Conservation (phyloP, 352 stramenopile species). For the Phytophthora rubi region DNA sequence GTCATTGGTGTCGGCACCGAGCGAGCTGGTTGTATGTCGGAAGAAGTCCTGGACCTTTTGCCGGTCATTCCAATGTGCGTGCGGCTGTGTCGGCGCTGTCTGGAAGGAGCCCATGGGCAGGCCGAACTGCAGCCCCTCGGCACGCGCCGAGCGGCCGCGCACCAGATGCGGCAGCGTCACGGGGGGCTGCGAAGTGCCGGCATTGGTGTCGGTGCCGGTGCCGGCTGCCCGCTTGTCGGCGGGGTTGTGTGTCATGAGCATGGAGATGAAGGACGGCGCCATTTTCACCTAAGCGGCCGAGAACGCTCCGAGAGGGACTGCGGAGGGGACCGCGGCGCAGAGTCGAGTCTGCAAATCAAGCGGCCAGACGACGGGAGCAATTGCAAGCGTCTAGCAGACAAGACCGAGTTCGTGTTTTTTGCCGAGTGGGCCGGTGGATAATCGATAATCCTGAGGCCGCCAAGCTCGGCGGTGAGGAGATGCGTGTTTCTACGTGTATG, state of each 20-base stretch:
- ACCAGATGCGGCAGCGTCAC: conserved; percentile 34
- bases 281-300: conserved; percentile 37
- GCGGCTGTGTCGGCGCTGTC: conserved; percentile 12
- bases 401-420: conserved; percentile 21
- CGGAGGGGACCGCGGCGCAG: conserved; percentile 18
- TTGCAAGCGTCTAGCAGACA: conserved; percentile 27
- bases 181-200: background rate
- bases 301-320: conserved; percentile 33
- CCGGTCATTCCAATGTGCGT: conserved; percentile 48
- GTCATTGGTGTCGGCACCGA: conserved; percentile 1
- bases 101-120: conserved; percentile 36
- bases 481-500: conserved; percentile 5
- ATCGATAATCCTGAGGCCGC: conserved; percentile 13
- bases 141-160: conserved; percentile 16
- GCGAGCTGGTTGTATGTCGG: conserved; percentile 46
- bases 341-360: conserved; percentile 35
- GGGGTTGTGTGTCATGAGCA: conserved; percentile 49
- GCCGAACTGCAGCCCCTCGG: conserved; percentile 41
- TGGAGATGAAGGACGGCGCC: conserved; percentile 68
- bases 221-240: conserved; percentile 23
- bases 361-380: conserved; percentile 28
- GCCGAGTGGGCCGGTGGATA: conserved; percentile 10
- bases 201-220: background rate
- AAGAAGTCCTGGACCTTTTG: conserved; percentile 71
- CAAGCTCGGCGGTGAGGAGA: conserved; percentile 15